phyloP scores from a whole-genome alignment of 768 basidiomycete genomes.

The Suillus alpinus region DNA sequence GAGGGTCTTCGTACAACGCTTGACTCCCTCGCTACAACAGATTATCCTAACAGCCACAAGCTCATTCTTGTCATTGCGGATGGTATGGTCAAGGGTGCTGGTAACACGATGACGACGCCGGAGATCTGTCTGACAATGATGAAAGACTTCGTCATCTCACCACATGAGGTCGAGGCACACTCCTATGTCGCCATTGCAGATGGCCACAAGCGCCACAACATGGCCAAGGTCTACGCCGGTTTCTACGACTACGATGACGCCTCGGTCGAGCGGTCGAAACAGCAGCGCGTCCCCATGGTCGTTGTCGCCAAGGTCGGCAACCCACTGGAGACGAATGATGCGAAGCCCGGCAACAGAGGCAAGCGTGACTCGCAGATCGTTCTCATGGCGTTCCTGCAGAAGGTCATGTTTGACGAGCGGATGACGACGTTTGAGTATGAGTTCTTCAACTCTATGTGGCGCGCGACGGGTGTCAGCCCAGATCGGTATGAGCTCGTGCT shows the following conservation, averaged over 20 bases:
- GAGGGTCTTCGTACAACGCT: slow-evolving; percentile 96
- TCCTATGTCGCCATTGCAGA: slow-evolving; percentile 99
- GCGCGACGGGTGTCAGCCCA: slow-evolving; percentile 91
- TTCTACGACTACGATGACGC: slow-evolving; percentile 94
- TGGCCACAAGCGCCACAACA: slow-evolving; percentile 99
- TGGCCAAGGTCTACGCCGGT: slow-evolving; percentile 97
- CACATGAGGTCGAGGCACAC: slow-evolving; percentile 85
- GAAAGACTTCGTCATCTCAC: slow-evolving; percentile 84
- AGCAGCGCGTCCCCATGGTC: slow-evolving; percentile 94
- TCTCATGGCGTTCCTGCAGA: slow-evolving; percentile 96
- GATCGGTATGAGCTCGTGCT: slow-evolving; percentile 94
- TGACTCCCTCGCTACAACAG: slow-evolving; percentile 97
- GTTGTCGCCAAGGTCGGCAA: slow-evolving; percentile 96
- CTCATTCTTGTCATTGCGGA: slow-evolving; percentile 94
- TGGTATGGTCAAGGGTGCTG: slow-evolving; percentile 96
- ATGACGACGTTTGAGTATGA: slow-evolving; percentile 99
- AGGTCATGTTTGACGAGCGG: slow-evolving; percentile 99
- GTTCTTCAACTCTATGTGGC: slow-evolving; percentile 98
- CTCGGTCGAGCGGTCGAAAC: slow-evolving; percentile 87
- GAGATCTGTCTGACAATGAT: slow-evolving; percentile 96
- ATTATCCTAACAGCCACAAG: slow-evolving; percentile 98
- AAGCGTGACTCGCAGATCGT: slow-evolving; percentile 99
- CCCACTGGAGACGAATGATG: slow-evolving; percentile 79
- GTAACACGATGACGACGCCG: slow-evolving; percentile 85
- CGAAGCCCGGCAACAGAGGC: slow-evolving; percentile 97